Percentiles rank a stretch among this genome's conserved stretches.
Evolutionary conservation across 495 filamentous ascomycete species (phyloP).

Genomic region (Neurospora sp.): DNA sequence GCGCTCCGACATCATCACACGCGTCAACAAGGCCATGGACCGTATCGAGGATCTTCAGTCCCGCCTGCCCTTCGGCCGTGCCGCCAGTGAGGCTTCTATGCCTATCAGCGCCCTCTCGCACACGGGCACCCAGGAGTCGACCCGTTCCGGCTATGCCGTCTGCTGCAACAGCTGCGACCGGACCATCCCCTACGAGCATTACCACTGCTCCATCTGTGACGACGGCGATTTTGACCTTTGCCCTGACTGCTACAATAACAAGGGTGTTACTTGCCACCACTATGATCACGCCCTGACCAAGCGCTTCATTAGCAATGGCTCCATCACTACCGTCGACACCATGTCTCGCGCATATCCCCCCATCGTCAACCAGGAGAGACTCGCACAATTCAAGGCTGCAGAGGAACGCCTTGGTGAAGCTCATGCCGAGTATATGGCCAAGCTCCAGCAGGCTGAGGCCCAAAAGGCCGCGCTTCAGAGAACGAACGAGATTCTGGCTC

Average conservation of each 20-base stretch:
- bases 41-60: neutral
- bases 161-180: slow-evolving; percentile 87
- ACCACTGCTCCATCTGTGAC: slow-evolving; percentile 89
- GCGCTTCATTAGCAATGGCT: slow-evolving; percentile 66
- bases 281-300: slow-evolving; percentile 90
- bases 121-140: neutral
- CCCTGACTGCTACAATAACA: slow-evolving; percentile 62
- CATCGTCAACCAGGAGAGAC: slow-evolving; percentile 13
- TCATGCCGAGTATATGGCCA: neutral
- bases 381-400: slow-evolving; percentile 4
- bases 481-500: neutral
- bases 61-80: neutral
- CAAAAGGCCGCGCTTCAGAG: neutral
- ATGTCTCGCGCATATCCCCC: slow-evolving; percentile 62
- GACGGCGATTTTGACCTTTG: slow-evolving; percentile 94
- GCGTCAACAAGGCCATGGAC: neutral
- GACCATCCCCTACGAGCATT: slow-evolving; percentile 71
- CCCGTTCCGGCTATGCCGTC: slow-evolving; percentile 43
- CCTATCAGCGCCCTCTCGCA: neutral
- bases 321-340: slow-evolving; percentile 73
- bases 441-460: neutral
- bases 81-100: neutral
- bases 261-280: slow-evolving; percentile 63
- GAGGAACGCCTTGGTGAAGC: slow-evolving; percentile 8
- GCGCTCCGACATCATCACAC: neutral